These are phyloP conservation scores for Diaporthe aspalathi DNA, from an alignment of 2,329 filamentous ascomycete genomes.

Conservation along the genomic window DNA sequence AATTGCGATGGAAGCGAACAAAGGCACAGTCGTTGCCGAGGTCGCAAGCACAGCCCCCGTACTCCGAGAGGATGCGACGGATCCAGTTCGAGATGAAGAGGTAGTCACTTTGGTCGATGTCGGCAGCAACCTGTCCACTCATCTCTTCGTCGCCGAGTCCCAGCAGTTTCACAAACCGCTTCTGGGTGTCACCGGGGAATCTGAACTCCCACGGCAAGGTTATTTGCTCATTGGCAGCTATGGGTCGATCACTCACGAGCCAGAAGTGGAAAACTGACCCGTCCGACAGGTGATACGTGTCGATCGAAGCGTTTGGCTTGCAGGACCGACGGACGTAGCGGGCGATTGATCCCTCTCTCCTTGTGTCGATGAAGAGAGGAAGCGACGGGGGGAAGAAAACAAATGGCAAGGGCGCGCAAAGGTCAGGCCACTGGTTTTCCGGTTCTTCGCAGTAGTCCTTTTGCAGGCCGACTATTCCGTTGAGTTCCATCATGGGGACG, in stretches of 20 bases:
- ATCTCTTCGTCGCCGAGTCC: slow-evolving; percentile 71
- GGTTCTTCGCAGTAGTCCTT: slow-evolving; percentile 76
- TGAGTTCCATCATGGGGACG: slow-evolving; percentile 75
- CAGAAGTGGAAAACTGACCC: slow-evolving; percentile 90
- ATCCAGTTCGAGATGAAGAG: slow-evolving; percentile 73
- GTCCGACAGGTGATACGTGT: slow-evolving; percentile 82
- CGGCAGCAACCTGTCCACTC: slow-evolving; percentile 60
- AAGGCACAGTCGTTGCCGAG: slow-evolving; percentile 72
- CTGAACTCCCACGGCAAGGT: slow-evolving; percentile 77
- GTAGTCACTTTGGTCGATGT: slow-evolving; percentile 71
- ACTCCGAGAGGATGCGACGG: slow-evolving; percentile 77
- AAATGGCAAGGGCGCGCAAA: slow-evolving; percentile 75
- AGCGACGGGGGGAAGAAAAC: slow-evolving; percentile 90
- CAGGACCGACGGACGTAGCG: slow-evolving; percentile 95
- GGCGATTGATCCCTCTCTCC: slow-evolving; percentile 85
- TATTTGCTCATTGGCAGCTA: slow-evolving; percentile 72
- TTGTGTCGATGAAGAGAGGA: slow-evolving; percentile 92
- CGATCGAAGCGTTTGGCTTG: slow-evolving; percentile 86
- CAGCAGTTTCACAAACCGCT: slow-evolving; percentile 68
- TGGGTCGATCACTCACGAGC: slow-evolving; percentile 84
- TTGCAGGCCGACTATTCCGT: slow-evolving; percentile 80
- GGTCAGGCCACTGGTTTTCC: slow-evolving; percentile 75
- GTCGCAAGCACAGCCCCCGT: slow-evolving; percentile 83
- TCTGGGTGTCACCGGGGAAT: slow-evolving; percentile 65
- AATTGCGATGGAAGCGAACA: slow-evolving; percentile 70